Conservation (phyloP, 2,329 filamentous ascomycete genomes). For the Aureobasidium zeae region DNA sequence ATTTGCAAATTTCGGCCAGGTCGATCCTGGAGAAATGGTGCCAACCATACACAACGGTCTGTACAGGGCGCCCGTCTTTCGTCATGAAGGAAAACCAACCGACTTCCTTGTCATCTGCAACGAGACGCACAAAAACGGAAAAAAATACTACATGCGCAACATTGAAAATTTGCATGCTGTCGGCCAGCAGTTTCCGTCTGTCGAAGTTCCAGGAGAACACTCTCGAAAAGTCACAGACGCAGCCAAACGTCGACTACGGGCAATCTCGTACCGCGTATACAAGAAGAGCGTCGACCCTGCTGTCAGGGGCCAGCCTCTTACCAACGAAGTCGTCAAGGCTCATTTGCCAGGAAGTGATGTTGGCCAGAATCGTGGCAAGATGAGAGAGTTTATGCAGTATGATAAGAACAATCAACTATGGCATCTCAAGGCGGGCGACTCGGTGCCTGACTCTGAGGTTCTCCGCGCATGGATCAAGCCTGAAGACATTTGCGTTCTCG, state of each 20-base stretch:
- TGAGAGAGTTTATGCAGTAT: slow-evolving; percentile 92
- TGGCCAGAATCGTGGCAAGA: slow-evolving; percentile 89
- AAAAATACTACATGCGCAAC: slow-evolving; percentile 73
- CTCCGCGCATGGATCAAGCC: slow-evolving; percentile 86
- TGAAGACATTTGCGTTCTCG: slow-evolving; percentile 87
- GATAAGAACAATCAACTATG: slow-evolving; percentile 85
- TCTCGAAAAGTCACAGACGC: slow-evolving; percentile 92
- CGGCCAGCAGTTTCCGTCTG: slow-evolving; percentile 83
- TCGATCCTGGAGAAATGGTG: slow-evolving; percentile 82
- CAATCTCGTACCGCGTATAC: slow-evolving; percentile 86
- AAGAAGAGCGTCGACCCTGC: slow-evolving; percentile 61
- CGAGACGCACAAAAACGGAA: slow-evolving; percentile 67
- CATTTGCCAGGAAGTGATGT: slow-evolving; percentile 91
- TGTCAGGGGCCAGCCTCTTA: slow-evolving; percentile 73
- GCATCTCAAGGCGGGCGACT: slow-evolving; percentile 64
- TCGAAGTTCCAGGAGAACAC: slow-evolving; percentile 87
- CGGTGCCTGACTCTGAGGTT: slow-evolving; percentile 67
- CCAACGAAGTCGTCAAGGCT: slow-evolving; percentile 48
- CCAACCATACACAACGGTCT: slow-evolving; percentile 90
- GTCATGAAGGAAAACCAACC: slow-evolving; percentile 63
- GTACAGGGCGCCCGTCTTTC: slow-evolving; percentile 90
- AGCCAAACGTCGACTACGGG: slow-evolving; percentile 93
- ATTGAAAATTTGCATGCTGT: slow-evolving; percentile 87
- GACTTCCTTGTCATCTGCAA: slow-evolving; percentile 85
- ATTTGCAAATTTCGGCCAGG: slow-evolving; percentile 88